Evolutionary conservation across 2,329 filamentous ascomycete genomes (phyloP).

Genomic region (Remersonia thermophila): DNA sequence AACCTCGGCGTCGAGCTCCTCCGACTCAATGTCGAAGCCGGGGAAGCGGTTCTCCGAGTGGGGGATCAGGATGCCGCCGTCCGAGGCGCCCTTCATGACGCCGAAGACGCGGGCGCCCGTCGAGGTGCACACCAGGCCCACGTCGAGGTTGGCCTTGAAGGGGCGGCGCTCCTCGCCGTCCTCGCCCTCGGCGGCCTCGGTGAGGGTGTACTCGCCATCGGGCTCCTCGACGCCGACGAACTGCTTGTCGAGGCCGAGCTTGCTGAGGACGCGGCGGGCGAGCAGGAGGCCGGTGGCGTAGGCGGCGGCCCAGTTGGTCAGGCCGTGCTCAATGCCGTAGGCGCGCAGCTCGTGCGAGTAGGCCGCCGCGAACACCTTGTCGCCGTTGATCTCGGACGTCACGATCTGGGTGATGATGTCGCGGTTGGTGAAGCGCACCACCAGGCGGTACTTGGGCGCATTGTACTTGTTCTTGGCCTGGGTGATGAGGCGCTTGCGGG

Average conservation of each 20-base stretch:
- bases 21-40: conserved; percentile 89
- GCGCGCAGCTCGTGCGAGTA: conserved; percentile 96
- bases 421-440: conserved; percentile 98
- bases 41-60: conserved; percentile 99
- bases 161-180: conserved; percentile 90
- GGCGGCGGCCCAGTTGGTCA: conserved; percentile 98
- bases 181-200: conserved; percentile 83
- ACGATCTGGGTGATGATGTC: conserved; percentile 99
- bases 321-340: conserved; percentile 95
- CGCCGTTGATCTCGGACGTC: conserved; percentile 87
- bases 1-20: conserved; percentile 94
- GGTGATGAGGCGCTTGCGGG: conserved; percentile 97
- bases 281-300: conserved; percentile 95
- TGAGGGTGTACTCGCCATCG: conserved; percentile 90
- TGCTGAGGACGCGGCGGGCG: conserved; percentile 91
- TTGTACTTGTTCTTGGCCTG: conserved; percentile 99
- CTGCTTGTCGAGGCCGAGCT: conserved; percentile 87
- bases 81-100: conserved; percentile 98
- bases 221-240: conserved; percentile 96
- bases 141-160: conserved; percentile 98
- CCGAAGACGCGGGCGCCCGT: conserved; percentile 98
- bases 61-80: conserved; percentile 91
- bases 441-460: conserved; percentile 98
- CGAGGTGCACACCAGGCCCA: conserved; percentile 92
- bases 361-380: conserved; percentile 89